phyloP scores from a whole-genome alignment of 2,329 filamentous ascomycete genomes.

The Aspergillus carbonarius region DNA sequence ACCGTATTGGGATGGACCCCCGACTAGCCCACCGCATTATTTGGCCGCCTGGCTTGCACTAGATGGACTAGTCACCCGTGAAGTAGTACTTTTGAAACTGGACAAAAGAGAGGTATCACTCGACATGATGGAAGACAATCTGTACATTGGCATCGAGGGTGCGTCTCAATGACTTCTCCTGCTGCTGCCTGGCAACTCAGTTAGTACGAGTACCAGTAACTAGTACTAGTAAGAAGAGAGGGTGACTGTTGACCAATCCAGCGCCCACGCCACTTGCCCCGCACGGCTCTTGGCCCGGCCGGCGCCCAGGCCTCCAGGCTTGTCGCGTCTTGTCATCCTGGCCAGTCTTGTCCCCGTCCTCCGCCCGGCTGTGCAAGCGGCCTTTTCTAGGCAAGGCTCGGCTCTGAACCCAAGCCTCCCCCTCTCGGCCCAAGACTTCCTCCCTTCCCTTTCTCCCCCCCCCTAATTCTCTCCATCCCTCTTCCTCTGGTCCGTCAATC shows the following conservation, averaged over 20 bases:
- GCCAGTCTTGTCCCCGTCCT: conserved; percentile 28
- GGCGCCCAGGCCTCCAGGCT: not conserved
- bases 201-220: too few species aligned
- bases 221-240: too few species aligned
- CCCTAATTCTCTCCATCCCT: conserved; percentile 6
- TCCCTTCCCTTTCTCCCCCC: conserved; percentile 16
- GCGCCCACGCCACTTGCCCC: conserved; percentile 16
- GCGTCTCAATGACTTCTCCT: too few species aligned
- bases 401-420: conserved; percentile 23
- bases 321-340: conserved; percentile 24
- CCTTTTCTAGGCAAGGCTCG: conserved; percentile 39
- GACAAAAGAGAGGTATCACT: too few species aligned
- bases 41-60: not conserved
- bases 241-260: too few species aligned
- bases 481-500: conserved; percentile 3
- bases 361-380: conserved; percentile 33
- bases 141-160: too few species aligned
- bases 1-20: not conserved
- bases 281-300: conserved; percentile 36
- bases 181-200: too few species aligned
- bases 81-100: not conserved
- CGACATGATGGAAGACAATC: too few species aligned
- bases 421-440: conserved; percentile 20
- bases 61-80: not conserved
- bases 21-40: not conserved